Conservation (phyloP, 2,329 filamentous ascomycete species). For the Ophiostoma tasmaniense region DNA sequence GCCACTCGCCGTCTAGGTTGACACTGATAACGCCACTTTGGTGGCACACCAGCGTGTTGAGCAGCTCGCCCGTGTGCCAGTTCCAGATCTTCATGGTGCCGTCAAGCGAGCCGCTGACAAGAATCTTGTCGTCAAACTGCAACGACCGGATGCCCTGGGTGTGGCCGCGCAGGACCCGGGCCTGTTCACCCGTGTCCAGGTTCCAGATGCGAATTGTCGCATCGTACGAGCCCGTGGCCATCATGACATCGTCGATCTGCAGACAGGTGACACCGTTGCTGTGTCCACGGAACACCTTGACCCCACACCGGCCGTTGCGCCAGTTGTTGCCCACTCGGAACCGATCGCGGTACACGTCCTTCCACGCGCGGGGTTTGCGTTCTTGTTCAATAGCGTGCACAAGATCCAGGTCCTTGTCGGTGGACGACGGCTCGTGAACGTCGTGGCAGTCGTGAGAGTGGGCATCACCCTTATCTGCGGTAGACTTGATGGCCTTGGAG, state of each 20-base stretch:
- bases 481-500: neutral
- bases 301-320: conserved; percentile 86
- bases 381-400: conserved; percentile 24
- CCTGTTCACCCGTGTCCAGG: conserved; percentile 74
- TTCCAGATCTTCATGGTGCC: conserved; percentile 91
- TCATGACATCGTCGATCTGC: conserved; percentile 69
- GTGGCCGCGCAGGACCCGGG: conserved; percentile 79
- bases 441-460: conserved; percentile 12
- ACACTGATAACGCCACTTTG: conserved; percentile 75
- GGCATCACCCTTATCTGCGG: neutral
- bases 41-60: conserved; percentile 74
- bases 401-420: conserved; percentile 18
- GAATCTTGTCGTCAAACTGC: conserved; percentile 84
- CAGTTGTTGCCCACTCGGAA: conserved; percentile 96
- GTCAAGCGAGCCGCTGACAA: conserved; percentile 86
- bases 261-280: conserved; percentile 69
- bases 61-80: conserved; percentile 81
- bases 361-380: conserved; percentile 67
- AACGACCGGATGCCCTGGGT: conserved; percentile 75
- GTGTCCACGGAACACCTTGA: conserved; percentile 75
- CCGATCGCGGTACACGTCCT: conserved; percentile 86
- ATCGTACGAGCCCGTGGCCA: conserved; percentile 93
- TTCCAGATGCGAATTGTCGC: conserved; percentile 95
- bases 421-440: neutral
- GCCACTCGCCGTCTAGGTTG: conserved; percentile 74